A percentile compares a stretch with the other conserved stretches of the same genome.
Conservation (phyloP, 2,329 filamentous ascomycete species). For the Alternaria ethzedia region DNA sequence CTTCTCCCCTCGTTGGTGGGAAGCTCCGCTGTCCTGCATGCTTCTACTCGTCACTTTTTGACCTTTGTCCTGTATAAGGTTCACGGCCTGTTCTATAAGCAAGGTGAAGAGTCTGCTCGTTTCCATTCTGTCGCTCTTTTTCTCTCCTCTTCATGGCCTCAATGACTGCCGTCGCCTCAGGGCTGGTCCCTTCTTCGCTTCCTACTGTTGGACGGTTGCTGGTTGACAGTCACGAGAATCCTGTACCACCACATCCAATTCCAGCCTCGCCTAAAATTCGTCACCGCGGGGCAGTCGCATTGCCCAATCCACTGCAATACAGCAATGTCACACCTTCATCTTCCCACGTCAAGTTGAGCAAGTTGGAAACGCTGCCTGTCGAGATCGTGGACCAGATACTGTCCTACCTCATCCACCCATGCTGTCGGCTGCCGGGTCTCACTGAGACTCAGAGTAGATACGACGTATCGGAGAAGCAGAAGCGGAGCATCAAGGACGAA, state of each 20-base stretch:
- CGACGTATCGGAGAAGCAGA: constrained; percentile 21
- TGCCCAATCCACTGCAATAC: not conserved
- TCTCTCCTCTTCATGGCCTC: constrained; percentile 4
- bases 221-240: not conserved
- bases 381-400: constrained; percentile 40
- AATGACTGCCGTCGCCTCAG: constrained; percentile 1
- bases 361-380: constrained; percentile 32
- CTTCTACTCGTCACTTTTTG: constrained; percentile 27
- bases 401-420: constrained; percentile 35
- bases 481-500: constrained; percentile 25
- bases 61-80: constrained; percentile 9
- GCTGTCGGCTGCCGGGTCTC: constrained; percentile 38
- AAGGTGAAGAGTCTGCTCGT: not conserved
- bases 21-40: constrained; percentile 7
- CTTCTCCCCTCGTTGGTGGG: constrained; percentile 15
- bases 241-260: constrained; percentile 6
- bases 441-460: constrained; percentile 35
- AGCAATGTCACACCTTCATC: not conserved
- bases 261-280: not conserved
- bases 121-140: not conserved
- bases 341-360: constrained; percentile 5
- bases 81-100: not conserved
- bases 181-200: constrained; percentile 1
- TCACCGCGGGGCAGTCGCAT: not conserved
- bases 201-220: not conserved